Percentiles rank a stretch among this genome's conserved stretches.
Conservation (phyloP, 768 basidiomycete genomes). For the Polyporus arcularius region DNA sequence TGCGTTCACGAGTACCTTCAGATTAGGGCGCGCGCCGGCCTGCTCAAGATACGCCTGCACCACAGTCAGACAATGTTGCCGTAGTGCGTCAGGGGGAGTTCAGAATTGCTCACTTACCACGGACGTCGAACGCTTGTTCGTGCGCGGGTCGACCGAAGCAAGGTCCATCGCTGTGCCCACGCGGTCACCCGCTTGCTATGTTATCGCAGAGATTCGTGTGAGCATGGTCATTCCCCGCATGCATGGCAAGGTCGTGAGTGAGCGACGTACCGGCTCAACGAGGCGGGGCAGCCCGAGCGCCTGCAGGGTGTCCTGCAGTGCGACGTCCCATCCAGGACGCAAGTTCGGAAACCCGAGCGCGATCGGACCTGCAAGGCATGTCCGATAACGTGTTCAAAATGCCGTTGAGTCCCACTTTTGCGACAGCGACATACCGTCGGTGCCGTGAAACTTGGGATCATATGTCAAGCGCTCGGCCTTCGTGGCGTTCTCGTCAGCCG, state of each 20-base stretch:
- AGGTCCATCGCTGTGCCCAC: not conserved
- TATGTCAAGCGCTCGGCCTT: too few relatives aligned
- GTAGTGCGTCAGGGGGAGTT: not conserved
- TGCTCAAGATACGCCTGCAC: conserved; percentile 18
- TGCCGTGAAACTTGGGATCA: too few relatives aligned
- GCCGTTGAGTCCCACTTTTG: not conserved
- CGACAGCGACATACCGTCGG: too few relatives aligned
- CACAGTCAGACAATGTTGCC: not conserved
- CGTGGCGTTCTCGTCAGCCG: too few relatives aligned
- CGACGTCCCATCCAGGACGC: conserved; percentile 1
- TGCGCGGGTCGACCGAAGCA: not conserved
- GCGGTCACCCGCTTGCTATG: not conserved
- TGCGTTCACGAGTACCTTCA: conserved; percentile 30
- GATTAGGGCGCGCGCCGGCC: conserved; percentile 28
- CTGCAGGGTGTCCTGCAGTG: conserved; percentile 11
- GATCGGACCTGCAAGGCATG: conserved; percentile 14
- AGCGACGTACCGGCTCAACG: conserved; percentile 1
- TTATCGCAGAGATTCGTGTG: not conserved
- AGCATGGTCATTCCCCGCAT: not conserved
- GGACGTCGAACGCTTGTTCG: not conserved
- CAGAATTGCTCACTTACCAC: not conserved
- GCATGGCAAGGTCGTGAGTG: not conserved
- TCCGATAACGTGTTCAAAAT: too few relatives aligned
- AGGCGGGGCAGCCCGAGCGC: conserved; percentile 12
- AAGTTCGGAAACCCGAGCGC: conserved; percentile 6